These are phyloP conservation scores for Calonectria multiphialidica DNA, from an alignment of 2,329 filamentous ascomycete genomes.

Conservation along the genomic window DNA sequence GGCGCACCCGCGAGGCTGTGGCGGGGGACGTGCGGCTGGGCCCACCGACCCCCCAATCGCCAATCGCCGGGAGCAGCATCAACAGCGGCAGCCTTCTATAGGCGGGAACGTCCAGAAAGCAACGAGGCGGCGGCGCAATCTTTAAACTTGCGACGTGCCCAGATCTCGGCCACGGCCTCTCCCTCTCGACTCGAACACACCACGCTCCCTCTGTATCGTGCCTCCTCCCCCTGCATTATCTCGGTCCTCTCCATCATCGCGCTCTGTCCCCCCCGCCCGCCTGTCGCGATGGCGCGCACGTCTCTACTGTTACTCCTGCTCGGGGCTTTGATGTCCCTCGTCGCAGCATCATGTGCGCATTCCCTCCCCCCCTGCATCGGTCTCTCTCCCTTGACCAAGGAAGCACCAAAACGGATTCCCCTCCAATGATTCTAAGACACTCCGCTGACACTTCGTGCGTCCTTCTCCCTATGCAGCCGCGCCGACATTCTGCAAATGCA, in stretches of 20 bases:
- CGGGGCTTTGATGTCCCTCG: constrained; percentile 49
- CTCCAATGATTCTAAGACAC: not conserved
- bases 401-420: not conserved
- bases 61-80: constrained; percentile 16
- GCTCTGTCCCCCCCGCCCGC: not conserved
- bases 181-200: not conserved
- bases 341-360: constrained; percentile 57
- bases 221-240: not conserved
- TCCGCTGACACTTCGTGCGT: constrained; percentile 34
- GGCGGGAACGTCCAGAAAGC: not conserved
- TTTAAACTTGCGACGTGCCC: constrained; percentile 14
- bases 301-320: constrained; percentile 52
- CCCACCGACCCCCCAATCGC: not conserved
- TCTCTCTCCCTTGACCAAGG: not conserved
- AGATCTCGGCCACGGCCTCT: not conserved
- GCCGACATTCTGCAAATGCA: constrained; percentile 78
- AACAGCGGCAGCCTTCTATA: constrained; percentile 1
- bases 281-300: constrained; percentile 55
- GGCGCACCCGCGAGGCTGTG: constrained; percentile 33
- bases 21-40: constrained; percentile 14
- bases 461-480: constrained; percentile 60
- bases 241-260: not conserved
- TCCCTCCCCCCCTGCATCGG: not conserved
- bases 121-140: constrained; percentile 12
- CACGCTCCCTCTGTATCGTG: not conserved